phyloP scores from a whole-genome alignment of 106 monocot genomes.

The Dioscorea alata region DNA sequence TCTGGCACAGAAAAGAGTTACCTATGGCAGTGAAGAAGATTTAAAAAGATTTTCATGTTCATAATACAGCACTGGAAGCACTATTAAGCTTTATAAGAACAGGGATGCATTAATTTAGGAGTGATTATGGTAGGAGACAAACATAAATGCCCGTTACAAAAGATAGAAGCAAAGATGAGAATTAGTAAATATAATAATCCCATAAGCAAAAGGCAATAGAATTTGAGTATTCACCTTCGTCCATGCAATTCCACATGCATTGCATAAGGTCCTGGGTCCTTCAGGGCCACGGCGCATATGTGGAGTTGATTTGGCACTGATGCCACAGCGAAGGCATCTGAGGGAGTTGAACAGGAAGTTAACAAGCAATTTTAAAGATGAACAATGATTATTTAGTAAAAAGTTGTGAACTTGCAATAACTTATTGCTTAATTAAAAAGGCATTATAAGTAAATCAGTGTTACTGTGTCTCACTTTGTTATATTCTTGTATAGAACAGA shows the following conservation, averaged over 20 bases:
- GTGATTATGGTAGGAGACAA: too few species aligned
- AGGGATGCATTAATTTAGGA: too few species aligned
- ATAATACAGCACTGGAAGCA: too few species aligned
- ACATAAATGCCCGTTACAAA: too few species aligned
- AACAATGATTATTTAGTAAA: neutral
- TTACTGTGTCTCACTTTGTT: neutral
- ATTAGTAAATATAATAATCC: too few species aligned
- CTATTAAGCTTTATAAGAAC: too few species aligned
- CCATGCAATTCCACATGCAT: conserved; percentile 66
- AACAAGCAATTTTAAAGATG: neutral
- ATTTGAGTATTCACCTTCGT: conserved; percentile 27
- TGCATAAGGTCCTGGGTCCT: conserved; percentile 52
- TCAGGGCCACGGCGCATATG: conserved; percentile 57
- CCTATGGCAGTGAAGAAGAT: too few species aligned
- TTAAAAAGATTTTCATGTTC: too few species aligned
- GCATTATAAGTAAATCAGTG: neutral
- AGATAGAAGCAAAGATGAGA: too few species aligned
- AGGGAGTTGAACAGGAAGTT: neutral
- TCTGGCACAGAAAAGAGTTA: too few species aligned
- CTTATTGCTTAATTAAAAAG: neutral
- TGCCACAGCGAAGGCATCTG: conserved; percentile 55
- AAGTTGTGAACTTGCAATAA: neutral
- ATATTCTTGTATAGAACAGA: too few species aligned
- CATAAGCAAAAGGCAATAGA: neutral
- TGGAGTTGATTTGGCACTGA: conserved; percentile 49